A percentile compares a stretch with the other conserved stretches of the same genome.
Conservation (phyloP, 2,329 filamentous ascomycete species). For the Sclerotinia minor region DNA sequence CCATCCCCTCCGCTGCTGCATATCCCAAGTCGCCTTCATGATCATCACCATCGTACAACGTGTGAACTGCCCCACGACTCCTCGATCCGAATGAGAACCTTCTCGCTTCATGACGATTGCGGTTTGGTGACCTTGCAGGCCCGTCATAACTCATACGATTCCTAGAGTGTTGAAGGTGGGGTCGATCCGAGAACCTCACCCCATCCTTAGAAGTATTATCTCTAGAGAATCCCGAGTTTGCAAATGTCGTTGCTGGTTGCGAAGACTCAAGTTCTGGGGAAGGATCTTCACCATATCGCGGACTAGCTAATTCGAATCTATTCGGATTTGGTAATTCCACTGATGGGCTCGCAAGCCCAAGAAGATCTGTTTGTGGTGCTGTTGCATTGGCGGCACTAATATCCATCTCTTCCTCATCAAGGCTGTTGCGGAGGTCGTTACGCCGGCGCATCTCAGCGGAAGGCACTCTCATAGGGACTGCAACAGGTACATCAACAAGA, state of each 20-base stretch:
- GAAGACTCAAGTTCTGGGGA: conserved; percentile 29
- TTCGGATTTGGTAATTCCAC: conserved; percentile 61
- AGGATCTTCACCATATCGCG: conserved; percentile 40
- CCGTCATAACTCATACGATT: conserved; percentile 42
- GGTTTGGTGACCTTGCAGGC: conserved; percentile 34
- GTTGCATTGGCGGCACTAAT: conserved; percentile 72
- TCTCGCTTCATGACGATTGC: conserved; percentile 31
- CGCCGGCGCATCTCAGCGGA: conserved; percentile 80
- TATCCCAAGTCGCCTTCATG: conserved; percentile 92
- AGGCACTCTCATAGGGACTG: conserved; percentile 82
- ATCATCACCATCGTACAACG: conserved; percentile 67
- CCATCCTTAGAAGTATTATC: conserved; percentile 31
- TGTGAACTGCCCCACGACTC: conserved; percentile 40
- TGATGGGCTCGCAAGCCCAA: conserved; percentile 50
- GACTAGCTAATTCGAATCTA: conserved; percentile 65
- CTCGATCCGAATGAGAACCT: conserved; percentile 45
- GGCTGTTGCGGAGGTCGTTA: conserved; percentile 49
- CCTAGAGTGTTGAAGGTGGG: conserved; percentile 34
- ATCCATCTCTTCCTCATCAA: conserved; percentile 89
- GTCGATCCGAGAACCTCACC: conserved; percentile 39
- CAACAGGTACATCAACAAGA: conserved; percentile 91
- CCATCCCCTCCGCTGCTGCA: conserved; percentile 89
- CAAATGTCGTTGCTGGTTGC: conserved; percentile 29
- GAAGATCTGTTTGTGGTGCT: conserved; percentile 62
- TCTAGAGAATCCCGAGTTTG: conserved; percentile 26